Base-by-base conservation (phyloP, 2,329 filamentous ascomycete species). In the Boeremia lycopersici region DNA sequence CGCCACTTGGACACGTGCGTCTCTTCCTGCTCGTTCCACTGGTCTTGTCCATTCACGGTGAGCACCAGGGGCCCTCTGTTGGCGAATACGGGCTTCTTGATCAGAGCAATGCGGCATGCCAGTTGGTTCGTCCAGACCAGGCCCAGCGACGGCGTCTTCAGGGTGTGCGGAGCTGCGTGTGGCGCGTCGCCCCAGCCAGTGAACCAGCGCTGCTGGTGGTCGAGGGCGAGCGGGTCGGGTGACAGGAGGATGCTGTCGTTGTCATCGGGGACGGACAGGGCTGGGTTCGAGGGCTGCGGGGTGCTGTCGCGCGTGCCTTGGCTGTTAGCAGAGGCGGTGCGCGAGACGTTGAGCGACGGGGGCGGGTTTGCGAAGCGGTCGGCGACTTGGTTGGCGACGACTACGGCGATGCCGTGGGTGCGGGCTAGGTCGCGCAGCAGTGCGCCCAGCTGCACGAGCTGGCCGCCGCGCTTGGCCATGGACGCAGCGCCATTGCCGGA, bases 171-270 rank as follows among this genome's bases (percentile, higher is more conserved):
- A 4, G 67, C 57, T 25, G 66, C 68, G 15, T 62, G 68, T 66
- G 13, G 82, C 12, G 61, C 53, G 72, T 96, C 90, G 19, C 93
- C 92, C 93, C 95, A 97, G 60, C 95, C 93, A 4, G 93, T 96
- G 76, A 97, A 96, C 85, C 93, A 97, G 38, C 90, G 85, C 73
- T 97, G 91, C 75, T 98, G 93, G 74, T 97, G 90, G 65, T 96
- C 88, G 8, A 97, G 84, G 29, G 85, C 83, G 33, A 97, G 80
- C 0, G 87, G 85, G 11, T 85, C 81, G 56, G 67, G 74, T 41
- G 70, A 82, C 39, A 71, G 76, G 30, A 72, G 75, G 70, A 62
- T 36, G 30, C 39, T 45, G 26, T 61, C 62, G 28, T 63, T 45
- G 26, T 61, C 62, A 26, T 63, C 59, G 12, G 57, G 47, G n/a